Evolutionary conservation across 768 basidiomycete genomes (phyloP), one percentile per base, ranked within the genome.

Genomic region (Termitomyces sp.): DNA sequence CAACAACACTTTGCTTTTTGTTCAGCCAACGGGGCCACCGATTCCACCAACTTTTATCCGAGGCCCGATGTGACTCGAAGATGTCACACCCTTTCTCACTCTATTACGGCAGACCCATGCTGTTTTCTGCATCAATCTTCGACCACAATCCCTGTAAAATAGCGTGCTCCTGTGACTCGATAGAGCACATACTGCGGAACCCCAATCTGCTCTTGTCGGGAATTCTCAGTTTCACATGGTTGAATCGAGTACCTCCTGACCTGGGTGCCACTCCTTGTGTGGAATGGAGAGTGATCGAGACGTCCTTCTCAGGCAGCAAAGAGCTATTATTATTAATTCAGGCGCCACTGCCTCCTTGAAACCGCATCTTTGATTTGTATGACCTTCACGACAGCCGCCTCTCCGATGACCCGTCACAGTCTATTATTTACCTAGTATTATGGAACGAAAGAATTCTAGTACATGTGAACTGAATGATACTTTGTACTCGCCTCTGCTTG

Each of bases 1-100:
- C 18, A 56, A 28, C 24, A 48, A 47, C 38, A 10, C 67, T 62
- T 62, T 66, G 67, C 52, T 58, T 65, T 67, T 65, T 62, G 66
- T 62, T 67, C 64, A 65, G 55, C 58, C 55, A 50, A 61, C 63
- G 60, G 60, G 58, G 40, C 13, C 2, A 24, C 38, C 16, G 7
- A 13, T 36, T 16, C 7, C 30, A 6, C 30, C n/a, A n/a, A n/a
- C 5, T 9, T 32, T 32, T 35, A 13, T 13, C 33, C 9, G 33
- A 10, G 33, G 11, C 10, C 11, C 33, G 10, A 35, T 7, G 4
- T 32, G 3, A 38, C 1, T 5, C 8, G 36, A 9, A 38, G 18
- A 18, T 16, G 36, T 18, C 11, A 7, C 16, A 38, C n/a, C n/a
- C 18, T 20, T 43, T 20, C 10, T 43, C 10, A 10, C 18, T 30